These are phyloP conservation scores for Starmerella roubikii DNA, from an alignment of 805 yeast genomes.

Conservation along the genomic window DNA sequence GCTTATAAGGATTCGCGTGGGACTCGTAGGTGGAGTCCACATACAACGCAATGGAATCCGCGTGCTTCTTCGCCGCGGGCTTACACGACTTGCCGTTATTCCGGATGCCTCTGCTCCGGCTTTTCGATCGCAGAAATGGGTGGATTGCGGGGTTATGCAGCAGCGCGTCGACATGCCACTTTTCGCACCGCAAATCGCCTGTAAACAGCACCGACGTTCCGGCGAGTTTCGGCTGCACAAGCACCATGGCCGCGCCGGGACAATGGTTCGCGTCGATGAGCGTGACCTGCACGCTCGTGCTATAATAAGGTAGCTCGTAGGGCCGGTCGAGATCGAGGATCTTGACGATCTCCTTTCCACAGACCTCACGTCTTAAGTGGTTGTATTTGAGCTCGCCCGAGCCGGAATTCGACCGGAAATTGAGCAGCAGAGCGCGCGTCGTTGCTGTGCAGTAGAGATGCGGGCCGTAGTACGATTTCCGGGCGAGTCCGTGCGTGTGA, in stretches of 20 bases:
- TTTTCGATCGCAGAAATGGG: slow-evolving; percentile 27
- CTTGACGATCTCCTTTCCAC: slow-evolving; percentile 18
- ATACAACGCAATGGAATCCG: slow-evolving; percentile 33
- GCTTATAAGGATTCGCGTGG: slow-evolving; percentile 37
- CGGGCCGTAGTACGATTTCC: slow-evolving; percentile 28
- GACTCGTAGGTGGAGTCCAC: slow-evolving; percentile 42
- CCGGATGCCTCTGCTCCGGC: slow-evolving; percentile 20
- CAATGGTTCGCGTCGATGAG: slow-evolving; percentile 43
- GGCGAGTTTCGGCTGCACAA: slow-evolving; percentile 28
- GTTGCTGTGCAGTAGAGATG: slow-evolving; percentile 36
- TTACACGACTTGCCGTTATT: slow-evolving; percentile 1
- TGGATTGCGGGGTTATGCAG: slow-evolving; percentile 30
- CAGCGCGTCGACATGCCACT: slow-evolving; percentile 36
- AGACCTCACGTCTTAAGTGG: slow-evolving; percentile 18
- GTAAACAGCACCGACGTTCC: slow-evolving; percentile 34
- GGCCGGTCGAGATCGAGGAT: slow-evolving; percentile 13
- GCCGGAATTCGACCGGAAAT: slow-evolving; percentile 16
- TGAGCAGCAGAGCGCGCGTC: slow-evolving; percentile 26
- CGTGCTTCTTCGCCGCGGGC: background rate
- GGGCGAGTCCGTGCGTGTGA: slow-evolving; percentile 37
- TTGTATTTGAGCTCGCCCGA: slow-evolving; percentile 17
- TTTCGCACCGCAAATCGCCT: slow-evolving; percentile 46
- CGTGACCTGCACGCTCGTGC: slow-evolving; percentile 27
- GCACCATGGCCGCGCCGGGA: slow-evolving; percentile 45
- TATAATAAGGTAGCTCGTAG: slow-evolving; percentile 11